A percentile compares a stretch with the other conserved stretches of the same genome.
These are phyloP conservation scores for Coemansia sp. DNA, from an alignment of 192 early-diverging fungal genomes.

Conservation along the genomic window DNA sequence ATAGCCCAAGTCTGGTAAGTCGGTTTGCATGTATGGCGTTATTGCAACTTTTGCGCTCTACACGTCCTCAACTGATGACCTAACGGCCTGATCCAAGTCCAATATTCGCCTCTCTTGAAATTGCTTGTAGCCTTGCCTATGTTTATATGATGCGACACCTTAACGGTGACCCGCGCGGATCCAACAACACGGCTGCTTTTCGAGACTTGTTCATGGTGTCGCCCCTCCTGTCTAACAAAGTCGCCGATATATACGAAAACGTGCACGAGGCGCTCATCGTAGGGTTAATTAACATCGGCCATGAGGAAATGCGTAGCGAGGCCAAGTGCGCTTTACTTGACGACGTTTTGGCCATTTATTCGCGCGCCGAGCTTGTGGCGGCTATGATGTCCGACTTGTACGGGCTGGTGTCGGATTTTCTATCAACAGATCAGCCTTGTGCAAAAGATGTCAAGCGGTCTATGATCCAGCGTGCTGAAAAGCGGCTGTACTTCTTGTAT, in stretches of 20 bases:
- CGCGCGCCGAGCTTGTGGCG: conserved; percentile 13
- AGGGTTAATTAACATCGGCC: conserved; percentile 21
- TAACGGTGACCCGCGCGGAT: conserved; percentile 30
- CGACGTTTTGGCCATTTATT: conserved; percentile 29
- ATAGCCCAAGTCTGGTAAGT: conserved; percentile 32
- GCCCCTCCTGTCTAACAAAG: conserved; percentile 24
- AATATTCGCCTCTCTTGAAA: not conserved
- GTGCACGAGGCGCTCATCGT: conserved; percentile 28
- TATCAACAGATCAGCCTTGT: not conserved
- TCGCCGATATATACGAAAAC: conserved; percentile 31
- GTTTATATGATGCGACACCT: conserved; percentile 49
- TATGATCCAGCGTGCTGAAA: conserved; percentile 14
- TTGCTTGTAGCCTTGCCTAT: conserved; percentile 30
- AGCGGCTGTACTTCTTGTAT: conserved; percentile 31
- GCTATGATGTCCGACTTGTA: conserved; percentile 42
- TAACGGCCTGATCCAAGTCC: not conserved
- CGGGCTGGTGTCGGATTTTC: conserved; percentile 11
- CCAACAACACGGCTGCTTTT: conserved; percentile 16
- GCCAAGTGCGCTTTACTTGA: conserved; percentile 27
- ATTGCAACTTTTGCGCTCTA: not conserved
- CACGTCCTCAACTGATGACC: not conserved
- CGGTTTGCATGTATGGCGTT: not conserved
- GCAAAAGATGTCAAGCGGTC: conserved; percentile 1
- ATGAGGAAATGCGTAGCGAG: conserved; percentile 15
- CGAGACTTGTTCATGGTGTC: conserved; percentile 14